Evolutionary conservation across 306 rosid genomes (phyloP).

Genomic region (Datisca glomerata): DNA sequence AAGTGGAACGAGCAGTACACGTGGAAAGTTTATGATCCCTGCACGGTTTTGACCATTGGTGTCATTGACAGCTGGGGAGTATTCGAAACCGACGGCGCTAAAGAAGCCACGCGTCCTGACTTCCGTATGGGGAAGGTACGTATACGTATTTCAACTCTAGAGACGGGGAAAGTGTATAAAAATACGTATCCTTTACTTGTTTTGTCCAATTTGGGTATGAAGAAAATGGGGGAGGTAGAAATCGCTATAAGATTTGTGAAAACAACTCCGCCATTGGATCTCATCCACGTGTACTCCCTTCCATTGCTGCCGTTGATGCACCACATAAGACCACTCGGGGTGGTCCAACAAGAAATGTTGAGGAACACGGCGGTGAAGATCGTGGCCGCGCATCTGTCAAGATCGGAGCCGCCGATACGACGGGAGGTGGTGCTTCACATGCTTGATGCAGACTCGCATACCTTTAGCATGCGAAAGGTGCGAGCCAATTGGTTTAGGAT

Average conservation of each 20-base stretch:
- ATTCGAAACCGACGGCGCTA: conserved; percentile 7
- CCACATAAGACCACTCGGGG: conserved; percentile 59
- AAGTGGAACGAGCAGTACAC: conserved; percentile 94
- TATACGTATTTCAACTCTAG: conserved; percentile 52
- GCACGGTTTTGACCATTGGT: conserved; percentile 64
- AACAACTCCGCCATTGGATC: conserved; percentile 38
- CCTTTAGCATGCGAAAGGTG: conserved; percentile 66
- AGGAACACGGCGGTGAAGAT: conserved; percentile 49
- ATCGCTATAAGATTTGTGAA: conserved; percentile 51
- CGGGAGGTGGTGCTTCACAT: conserved; percentile 52
- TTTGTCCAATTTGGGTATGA: conserved; percentile 33
- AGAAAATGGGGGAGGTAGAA: conserved; percentile 78
- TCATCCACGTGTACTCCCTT: conserved; percentile 62
- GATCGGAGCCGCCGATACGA: conserved; percentile 66
- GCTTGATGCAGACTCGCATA: conserved; percentile 65
- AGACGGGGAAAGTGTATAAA: conserved; percentile 47
- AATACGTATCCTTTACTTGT: conserved; percentile 48
- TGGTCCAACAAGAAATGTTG: conserved; percentile 52
- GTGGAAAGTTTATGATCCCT: conserved; percentile 83
- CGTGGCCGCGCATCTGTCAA: conserved; percentile 45
- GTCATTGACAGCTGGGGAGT: conserved; percentile 49
- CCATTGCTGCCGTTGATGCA: conserved; percentile 80
- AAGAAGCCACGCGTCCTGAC: conserved; percentile 28
- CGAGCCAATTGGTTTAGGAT: conserved; percentile 68
- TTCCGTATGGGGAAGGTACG: conserved; percentile 58